Evolutionary conservation across 2,329 filamentous ascomycete species (phyloP).

Genomic region (Fusarium foetens): DNA sequence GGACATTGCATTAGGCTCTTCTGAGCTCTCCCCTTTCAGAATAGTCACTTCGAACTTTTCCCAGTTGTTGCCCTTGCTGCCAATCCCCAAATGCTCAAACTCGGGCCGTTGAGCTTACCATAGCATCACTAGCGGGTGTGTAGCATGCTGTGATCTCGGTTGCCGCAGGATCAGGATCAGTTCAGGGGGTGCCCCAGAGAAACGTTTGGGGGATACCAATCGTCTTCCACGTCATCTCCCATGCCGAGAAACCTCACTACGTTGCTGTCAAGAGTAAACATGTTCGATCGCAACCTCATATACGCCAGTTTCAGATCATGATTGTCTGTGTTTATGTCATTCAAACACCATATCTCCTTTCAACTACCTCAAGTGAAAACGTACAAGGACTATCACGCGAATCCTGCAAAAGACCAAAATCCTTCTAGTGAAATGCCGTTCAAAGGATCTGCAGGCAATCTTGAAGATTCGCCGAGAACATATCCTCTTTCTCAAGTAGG

Average conservation of each 20-base stretch:
- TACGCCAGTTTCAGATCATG: background rate
- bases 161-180: constrained; percentile 33
- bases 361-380: background rate
- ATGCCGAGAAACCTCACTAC: constrained; percentile 6
- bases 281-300: background rate
- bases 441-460: constrained; percentile 3
- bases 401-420: background rate
- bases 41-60: constrained; percentile 21
- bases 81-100: constrained; percentile 25
- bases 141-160: constrained; percentile 32
- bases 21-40: constrained; percentile 25
- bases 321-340: background rate
- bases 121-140: constrained; percentile 22
- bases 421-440: background rate
- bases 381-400: background rate
- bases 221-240: constrained; percentile 24
- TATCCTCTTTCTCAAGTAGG: constrained; percentile 3
- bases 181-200: constrained; percentile 25
- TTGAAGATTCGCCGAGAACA: constrained; percentile 1
- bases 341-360: background rate
- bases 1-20: constrained; percentile 25
- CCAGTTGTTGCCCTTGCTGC: constrained; percentile 22
- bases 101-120: constrained; percentile 33
- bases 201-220: constrained; percentile 14
- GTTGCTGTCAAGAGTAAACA: background rate